Conservation (phyloP, 768 basidiomycete species). For the Boletus vermiculosoides region DNA sequence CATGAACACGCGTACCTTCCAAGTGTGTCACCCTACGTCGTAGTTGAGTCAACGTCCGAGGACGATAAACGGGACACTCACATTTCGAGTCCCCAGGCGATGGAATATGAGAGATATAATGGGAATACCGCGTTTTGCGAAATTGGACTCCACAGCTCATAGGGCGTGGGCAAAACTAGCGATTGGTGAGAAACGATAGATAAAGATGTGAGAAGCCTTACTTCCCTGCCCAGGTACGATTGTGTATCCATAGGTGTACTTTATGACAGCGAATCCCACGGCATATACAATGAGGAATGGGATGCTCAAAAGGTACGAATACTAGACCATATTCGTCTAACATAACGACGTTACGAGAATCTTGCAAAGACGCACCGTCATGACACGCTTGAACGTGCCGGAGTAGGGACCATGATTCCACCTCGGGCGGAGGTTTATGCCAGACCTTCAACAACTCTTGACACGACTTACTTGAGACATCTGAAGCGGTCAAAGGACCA, state of each 20-base stretch:
- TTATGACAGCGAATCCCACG: constrained; percentile 66
- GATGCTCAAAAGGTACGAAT: constrained; percentile 64
- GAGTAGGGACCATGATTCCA: too few species aligned
- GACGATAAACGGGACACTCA: constrained; percentile 34
- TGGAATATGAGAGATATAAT: constrained; percentile 57
- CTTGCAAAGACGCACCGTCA: too few species aligned
- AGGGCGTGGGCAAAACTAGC: constrained; percentile 66
- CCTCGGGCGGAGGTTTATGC: too few species aligned
- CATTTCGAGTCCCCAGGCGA: constrained; percentile 78
- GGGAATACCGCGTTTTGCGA: constrained; percentile 59
- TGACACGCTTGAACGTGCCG: too few species aligned
- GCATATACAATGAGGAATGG: constrained; percentile 60
- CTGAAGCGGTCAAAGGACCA: too few species aligned
- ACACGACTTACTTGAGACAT: too few species aligned
- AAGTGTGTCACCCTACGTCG: constrained; percentile 68
- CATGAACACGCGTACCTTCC: constrained; percentile 52
- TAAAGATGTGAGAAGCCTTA: constrained; percentile 7
- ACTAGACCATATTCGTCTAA: constrained; percentile 41
- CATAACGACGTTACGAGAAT: constrained; percentile 18
- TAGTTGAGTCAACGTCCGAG: background rate
- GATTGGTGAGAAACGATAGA: background rate
- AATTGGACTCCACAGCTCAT: constrained; percentile 48
- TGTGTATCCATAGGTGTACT: constrained; percentile 68
- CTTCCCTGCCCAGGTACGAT: constrained; percentile 45
- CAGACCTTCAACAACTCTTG: too few species aligned